Percentiles rank a stretch among this genome's conserved stretches.
These are phyloP conservation scores for Diaporthe velutina DNA, from an alignment of 2,329 filamentous ascomycete species.

Conservation along the genomic window DNA sequence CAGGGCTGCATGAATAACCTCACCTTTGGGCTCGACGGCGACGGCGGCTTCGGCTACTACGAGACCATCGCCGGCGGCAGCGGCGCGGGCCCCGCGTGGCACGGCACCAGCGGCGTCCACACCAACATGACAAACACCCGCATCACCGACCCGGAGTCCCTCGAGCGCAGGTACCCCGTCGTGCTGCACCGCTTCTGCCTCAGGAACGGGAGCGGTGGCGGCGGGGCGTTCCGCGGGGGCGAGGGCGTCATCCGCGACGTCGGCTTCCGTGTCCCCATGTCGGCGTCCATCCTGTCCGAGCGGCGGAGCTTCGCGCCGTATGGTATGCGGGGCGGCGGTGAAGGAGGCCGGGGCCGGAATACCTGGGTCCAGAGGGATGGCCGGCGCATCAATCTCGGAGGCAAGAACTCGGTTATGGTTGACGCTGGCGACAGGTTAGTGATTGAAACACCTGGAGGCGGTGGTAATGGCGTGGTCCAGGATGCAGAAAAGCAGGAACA, in stretches of 20 bases:
- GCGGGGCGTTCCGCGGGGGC: slow-evolving; percentile 47
- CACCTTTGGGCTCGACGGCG: slow-evolving; percentile 44
- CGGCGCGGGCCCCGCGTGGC: slow-evolving; percentile 47
- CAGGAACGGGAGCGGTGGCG: slow-evolving; percentile 45
- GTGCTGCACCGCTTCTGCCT: slow-evolving; percentile 47
- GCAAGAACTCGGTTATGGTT: slow-evolving; percentile 46
- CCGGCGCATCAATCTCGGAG: slow-evolving; percentile 48
- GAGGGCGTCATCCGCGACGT: slow-evolving; percentile 50
- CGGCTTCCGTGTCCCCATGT: slow-evolving; percentile 48
- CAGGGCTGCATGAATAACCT: slow-evolving; percentile 49
- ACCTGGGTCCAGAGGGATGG: slow-evolving; percentile 43
- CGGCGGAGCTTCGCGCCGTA: slow-evolving; percentile 49
- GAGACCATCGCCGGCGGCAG: slow-evolving; percentile 49
- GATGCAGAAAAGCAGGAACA: neutral
- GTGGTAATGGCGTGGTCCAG: slow-evolving; percentile 39
- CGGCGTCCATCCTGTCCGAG: slow-evolving; percentile 52
- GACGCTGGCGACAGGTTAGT: slow-evolving; percentile 51
- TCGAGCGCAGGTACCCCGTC: slow-evolving; percentile 51
- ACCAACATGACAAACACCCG: slow-evolving; percentile 47
- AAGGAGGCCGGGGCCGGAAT: slow-evolving; percentile 38
- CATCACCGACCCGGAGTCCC: slow-evolving; percentile 46
- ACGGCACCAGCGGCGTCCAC: slow-evolving; percentile 42
- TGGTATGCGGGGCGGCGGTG: slow-evolving; percentile 49
- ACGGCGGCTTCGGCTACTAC: slow-evolving; percentile 44
- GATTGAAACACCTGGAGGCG: slow-evolving; percentile 52